phyloP scores from a whole-genome alignment of 2,329 filamentous ascomycete species.

The Hymenoscyphus scutula region DNA sequence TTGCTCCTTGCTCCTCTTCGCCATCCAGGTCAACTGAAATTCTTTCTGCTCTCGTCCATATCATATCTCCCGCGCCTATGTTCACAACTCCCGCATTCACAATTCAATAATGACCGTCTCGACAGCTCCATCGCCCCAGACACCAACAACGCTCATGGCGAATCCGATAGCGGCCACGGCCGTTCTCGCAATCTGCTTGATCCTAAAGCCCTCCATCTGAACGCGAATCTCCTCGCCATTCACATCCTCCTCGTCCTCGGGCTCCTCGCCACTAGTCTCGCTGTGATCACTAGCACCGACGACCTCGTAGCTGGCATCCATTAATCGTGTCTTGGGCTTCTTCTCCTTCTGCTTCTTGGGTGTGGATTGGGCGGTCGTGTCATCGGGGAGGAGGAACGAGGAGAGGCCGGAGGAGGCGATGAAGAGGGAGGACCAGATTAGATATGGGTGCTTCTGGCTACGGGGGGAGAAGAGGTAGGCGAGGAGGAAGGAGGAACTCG shows the following conservation, averaged over 20 bases:
- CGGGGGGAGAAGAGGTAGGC: constrained; percentile 76
- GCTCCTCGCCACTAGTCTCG: constrained; percentile 49
- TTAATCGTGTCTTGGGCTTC: constrained; percentile 35
- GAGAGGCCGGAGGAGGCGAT: constrained; percentile 52
- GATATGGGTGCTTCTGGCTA: constrained; percentile 78
- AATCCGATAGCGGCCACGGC: constrained; percentile 56
- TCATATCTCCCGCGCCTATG: neutral
- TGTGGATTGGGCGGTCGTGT: neutral
- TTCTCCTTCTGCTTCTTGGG: constrained; percentile 18
- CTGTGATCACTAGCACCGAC: constrained; percentile 46
- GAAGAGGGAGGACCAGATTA: constrained; percentile 78
- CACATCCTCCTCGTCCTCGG: constrained; percentile 47
- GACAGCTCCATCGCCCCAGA: constrained; percentile 62
- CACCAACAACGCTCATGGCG: constrained; percentile 59
- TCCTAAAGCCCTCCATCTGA: constrained; percentile 54
- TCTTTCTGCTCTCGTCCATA: neutral
- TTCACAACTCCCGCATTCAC: constrained; percentile 17
- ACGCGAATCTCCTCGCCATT: constrained; percentile 63
- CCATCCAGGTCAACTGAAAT: neutral
- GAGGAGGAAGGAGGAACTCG: constrained; percentile 69
- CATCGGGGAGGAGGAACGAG: constrained; percentile 25
- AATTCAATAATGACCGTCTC: constrained; percentile 32
- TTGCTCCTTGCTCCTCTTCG: neutral
- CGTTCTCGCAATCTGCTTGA: constrained; percentile 54
- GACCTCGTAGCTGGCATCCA: constrained; percentile 73